Base-by-base conservation (phyloP, 768 basidiomycete genomes). In the Cystobasidium ongulense region DNA sequence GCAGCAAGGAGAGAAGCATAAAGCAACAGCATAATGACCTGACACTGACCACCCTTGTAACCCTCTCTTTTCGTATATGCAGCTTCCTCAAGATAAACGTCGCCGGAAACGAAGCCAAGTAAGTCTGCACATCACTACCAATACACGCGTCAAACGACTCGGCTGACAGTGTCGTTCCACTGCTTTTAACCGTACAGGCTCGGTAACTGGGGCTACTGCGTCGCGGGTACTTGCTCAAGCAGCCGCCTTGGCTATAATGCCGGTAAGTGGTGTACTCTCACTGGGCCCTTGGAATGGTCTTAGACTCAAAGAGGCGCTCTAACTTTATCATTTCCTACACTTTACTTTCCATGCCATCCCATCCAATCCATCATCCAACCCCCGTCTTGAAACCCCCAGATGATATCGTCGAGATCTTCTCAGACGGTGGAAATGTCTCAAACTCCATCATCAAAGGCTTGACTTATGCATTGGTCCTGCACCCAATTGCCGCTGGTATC, bases 391-490 rank as follows among this genome's bases (percentile, higher is more conserved):
- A 10, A 27, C 2, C 7, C 17, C 15, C 65, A 31, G 68, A 59
- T 21, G 68, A 54, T 29, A 29, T n/a, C 21, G 54, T 71, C 33
- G 31, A 39, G 1, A 7, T 5, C n/a, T 46, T 71, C 68, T 27
- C 46, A 11, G 33, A 46, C 25, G 54, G 35, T n/a, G 65, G 43
- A 25, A 54, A 71, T n/a, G 23, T 59, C 52, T 35, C 53, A 11
- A 52, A 52, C n/a, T 71, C 50, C 35, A 43, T 71, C 33, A 41
- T 59, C 25, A 11, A 29, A 29, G 54, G 54, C 18, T 54, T 71
- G 25, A 71, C 68, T 7, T 71, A 71, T 43, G 54, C 68, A 25
- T 38, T 71, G 13, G 54, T 71, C 4, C 68, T 71, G 2, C 36
- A 39, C 25, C 50, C 68, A 4, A 43, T 71, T 35, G 68, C 68